phyloP scores from a whole-genome alignment of 2,329 filamentous ascomycete species.

The Volutella citrinella region DNA sequence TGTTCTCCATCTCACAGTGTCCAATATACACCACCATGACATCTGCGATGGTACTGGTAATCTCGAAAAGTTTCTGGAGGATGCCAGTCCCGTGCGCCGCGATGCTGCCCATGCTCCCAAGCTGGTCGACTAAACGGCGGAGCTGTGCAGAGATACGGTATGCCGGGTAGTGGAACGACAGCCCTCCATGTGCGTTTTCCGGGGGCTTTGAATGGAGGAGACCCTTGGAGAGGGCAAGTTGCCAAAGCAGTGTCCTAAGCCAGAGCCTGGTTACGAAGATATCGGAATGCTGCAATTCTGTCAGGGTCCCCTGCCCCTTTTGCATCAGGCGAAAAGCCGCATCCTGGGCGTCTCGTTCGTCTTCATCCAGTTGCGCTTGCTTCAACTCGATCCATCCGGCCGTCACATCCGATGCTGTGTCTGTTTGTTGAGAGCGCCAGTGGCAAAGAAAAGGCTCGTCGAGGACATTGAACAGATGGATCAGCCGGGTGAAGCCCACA shows the following conservation, averaged over 20 bases:
- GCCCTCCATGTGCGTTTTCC: conserved; percentile 31
- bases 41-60: conserved; percentile 57
- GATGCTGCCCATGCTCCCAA: conserved; percentile 40
- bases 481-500: conserved; percentile 35
- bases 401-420: conserved; percentile 26
- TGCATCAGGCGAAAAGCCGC: conserved; percentile 23
- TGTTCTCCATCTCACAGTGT: conserved; percentile 35
- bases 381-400: conserved; percentile 39
- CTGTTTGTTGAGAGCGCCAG: conserved; percentile 34
- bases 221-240: conserved; percentile 37
- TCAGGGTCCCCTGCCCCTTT: conserved; percentile 26
- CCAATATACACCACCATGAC: conserved; percentile 51
- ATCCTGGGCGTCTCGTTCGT: conserved; percentile 31
- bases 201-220: conserved; percentile 34
- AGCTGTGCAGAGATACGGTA: conserved; percentile 37
- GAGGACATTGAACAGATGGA: conserved; percentile 35
- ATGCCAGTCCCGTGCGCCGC: conserved; percentile 55
- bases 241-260: conserved; percentile 41
- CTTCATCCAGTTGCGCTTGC: conserved; percentile 37
- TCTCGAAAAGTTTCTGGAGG: conserved; percentile 58
- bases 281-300: conserved; percentile 39
- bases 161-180: conserved; percentile 39
- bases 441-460: conserved; percentile 36
- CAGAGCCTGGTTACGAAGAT: conserved; percentile 40
- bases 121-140: conserved; percentile 33